These are phyloP conservation scores for Proliferodiscus dingleyae DNA, from an alignment of 2,329 filamentous ascomycete species.

Conservation along the genomic window DNA sequence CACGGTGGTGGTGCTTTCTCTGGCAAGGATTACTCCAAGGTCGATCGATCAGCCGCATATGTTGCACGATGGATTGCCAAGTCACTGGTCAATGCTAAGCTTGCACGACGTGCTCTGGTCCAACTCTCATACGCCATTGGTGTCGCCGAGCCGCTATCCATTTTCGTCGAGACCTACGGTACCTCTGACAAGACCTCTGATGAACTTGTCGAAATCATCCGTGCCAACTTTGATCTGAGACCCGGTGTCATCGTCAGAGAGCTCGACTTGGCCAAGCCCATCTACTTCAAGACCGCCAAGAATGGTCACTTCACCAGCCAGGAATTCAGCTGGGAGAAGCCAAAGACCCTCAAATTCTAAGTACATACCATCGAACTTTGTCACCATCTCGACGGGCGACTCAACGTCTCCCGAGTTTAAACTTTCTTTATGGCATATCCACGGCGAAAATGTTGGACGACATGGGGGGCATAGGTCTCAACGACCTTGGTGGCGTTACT, in stretches of 20 bases:
- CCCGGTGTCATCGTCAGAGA: conserved; percentile 98
- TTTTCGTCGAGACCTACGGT: conserved; percentile 97
- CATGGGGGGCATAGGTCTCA: conserved; percentile 32
- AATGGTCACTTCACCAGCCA: conserved; percentile 99
- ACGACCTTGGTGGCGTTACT: conserved; percentile 27
- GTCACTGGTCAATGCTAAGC: conserved; percentile 83
- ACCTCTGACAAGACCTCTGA: conserved; percentile 85
- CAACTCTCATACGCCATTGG: conserved; percentile 99
- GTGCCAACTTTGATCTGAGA: conserved; percentile 93
- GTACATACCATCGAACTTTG: conserved; percentile 22
- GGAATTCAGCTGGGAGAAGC: conserved; percentile 96
- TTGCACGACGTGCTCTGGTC: conserved; percentile 88
- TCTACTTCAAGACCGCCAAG: conserved; percentile 98
- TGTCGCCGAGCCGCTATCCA: conserved; percentile 94
- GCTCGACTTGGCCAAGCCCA: conserved; percentile 89
- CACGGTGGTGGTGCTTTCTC: conserved; percentile 99
- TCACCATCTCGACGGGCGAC: conserved; percentile 26
- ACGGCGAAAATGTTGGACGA: conserved; percentile 32
- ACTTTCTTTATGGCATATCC: conserved; percentile 26
- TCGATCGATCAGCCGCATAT: conserved; percentile 97
- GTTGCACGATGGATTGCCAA: conserved; percentile 98
- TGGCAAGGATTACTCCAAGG: conserved; percentile 99
- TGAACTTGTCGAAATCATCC: conserved; percentile 92
- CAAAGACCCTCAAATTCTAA: conserved; percentile 91
- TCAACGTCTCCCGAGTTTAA: conserved; percentile 30